Evolutionary conservation across 225 moss, liverwort and hornwort genomes (phyloP).

Genomic region (Ulota crispa): DNA sequence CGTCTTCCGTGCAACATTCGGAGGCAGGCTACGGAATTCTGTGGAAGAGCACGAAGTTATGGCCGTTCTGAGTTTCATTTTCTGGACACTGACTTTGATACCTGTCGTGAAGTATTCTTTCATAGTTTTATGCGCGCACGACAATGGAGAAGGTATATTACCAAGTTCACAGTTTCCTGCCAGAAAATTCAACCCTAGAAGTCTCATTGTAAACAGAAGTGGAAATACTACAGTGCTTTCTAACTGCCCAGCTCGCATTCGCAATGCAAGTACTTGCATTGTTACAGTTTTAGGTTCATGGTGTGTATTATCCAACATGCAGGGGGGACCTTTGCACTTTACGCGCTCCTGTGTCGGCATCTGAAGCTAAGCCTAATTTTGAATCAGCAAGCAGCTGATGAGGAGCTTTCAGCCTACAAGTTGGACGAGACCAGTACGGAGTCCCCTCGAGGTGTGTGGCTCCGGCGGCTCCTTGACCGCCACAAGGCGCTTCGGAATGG

Average conservation of each 20-base stretch:
- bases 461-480: slow-evolving; percentile 61
- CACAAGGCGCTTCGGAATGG: slow-evolving; percentile 53
- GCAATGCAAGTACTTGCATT: not conserved
- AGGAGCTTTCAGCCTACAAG: slow-evolving; percentile 83
- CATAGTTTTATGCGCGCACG: slow-evolving; percentile 73
- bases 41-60: slow-evolving; percentile 58
- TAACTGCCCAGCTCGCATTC: not conserved
- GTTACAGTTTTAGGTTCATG: not conserved
- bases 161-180: not conserved
- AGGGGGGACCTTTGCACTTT: slow-evolving; percentile 95
- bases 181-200: not conserved
- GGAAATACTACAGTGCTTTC: not conserved
- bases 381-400: slow-evolving; percentile 80
- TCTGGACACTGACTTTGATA: slow-evolving; percentile 83
- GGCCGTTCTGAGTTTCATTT: slow-evolving; percentile 73
- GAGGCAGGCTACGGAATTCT: slow-evolving; percentile 45
- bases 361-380: slow-evolving; percentile 77
- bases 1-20: slow-evolving; percentile 75
- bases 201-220: not conserved
- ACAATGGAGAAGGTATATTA: slow-evolving; percentile 81
- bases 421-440: slow-evolving; percentile 37
- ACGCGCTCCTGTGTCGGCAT: slow-evolving; percentile 83
- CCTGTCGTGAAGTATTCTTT: slow-evolving; percentile 82
- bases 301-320: slow-evolving; percentile 26
- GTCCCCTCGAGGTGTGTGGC: slow-evolving; percentile 45